A percentile compares a stretch with the other conserved stretches of the same genome.
Evolutionary conservation across 2,329 filamentous ascomycete genomes (phyloP).

Genomic region (Exophiala mesophila): DNA sequence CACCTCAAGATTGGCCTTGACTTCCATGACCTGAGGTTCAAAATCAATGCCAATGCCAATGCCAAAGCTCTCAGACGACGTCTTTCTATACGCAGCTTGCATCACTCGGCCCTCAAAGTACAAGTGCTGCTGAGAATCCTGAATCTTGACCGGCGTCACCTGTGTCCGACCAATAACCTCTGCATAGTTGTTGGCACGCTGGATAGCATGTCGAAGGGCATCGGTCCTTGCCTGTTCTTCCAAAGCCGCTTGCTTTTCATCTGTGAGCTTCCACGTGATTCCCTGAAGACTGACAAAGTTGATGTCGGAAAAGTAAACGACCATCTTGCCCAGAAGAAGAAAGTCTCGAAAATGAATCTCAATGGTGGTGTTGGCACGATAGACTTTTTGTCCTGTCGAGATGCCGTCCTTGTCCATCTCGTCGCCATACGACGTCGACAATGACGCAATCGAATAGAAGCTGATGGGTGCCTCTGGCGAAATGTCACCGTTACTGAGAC

Average conservation of each 20-base stretch:
- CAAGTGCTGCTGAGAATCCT: constrained; percentile 4
- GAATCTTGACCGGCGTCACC: constrained; percentile 14
- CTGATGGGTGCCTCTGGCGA: constrained; percentile 22
- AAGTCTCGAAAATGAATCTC: constrained; percentile 28
- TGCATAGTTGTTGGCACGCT: constrained; percentile 26
- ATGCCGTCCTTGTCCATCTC: constrained; percentile 14
- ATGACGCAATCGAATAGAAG: constrained; percentile 15
- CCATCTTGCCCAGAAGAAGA: constrained; percentile 21
- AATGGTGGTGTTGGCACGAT: constrained; percentile 23
- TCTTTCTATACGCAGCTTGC: constrained; percentile 8
- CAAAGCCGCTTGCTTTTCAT: constrained; percentile 22
- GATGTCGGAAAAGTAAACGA: constrained; percentile 19
- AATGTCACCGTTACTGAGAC: constrained; percentile 1
- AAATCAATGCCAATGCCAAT: constrained; percentile 15
- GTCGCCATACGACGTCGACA: constrained; percentile 19
- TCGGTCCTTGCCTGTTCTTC: constrained; percentile 23
- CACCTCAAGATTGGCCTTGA: constrained; percentile 8
- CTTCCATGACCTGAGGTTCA: constrained; percentile 15
- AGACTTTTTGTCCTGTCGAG: constrained; percentile 13
- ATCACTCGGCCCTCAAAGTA: background rate
- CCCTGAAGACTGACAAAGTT: constrained; percentile 25
- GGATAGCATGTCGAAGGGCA: constrained; percentile 27
- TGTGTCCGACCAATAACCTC: constrained; percentile 20
- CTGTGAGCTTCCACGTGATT: constrained; percentile 28
- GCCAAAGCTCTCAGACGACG: constrained; percentile 1